Conservation (phyloP, 169 alveolate genomes). For the Perkinsus chesapeaki region DNA sequence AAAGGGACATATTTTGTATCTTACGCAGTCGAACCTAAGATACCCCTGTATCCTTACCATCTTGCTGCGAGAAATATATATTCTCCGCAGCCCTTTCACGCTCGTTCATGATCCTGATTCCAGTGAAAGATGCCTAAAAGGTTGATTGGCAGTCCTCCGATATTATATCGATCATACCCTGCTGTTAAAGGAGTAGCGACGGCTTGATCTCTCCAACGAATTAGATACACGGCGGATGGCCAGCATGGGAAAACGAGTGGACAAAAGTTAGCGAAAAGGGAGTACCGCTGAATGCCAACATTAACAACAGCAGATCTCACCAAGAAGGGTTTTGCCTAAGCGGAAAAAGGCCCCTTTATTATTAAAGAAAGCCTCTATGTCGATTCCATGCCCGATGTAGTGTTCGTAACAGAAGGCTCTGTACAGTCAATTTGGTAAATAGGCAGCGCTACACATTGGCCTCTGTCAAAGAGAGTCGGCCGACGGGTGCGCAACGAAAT, state of each 20-base stretch:
- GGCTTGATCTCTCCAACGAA: not conserved
- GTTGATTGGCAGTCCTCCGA: not conserved
- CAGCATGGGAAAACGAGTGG: not conserved
- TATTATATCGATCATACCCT: not conserved
- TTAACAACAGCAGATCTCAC: not conserved
- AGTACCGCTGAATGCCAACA: not conserved
- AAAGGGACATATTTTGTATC: not conserved
- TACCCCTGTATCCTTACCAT: not conserved
- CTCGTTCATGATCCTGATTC: not conserved
- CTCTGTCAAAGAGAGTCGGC: not conserved
- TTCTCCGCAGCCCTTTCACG: not conserved
- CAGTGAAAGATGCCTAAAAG: not conserved
- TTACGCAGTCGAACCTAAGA: not conserved
- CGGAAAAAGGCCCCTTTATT: too few relatives aligned
- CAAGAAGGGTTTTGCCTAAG: too few relatives aligned
- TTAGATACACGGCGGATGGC: not conserved
- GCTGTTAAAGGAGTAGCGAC: not conserved
- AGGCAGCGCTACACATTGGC: too few relatives aligned
- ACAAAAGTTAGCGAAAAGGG: not conserved
- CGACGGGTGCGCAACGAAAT: not conserved
- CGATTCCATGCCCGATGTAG: too few relatives aligned
- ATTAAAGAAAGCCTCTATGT: too few relatives aligned
- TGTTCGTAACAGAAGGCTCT: too few relatives aligned
- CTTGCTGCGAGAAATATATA: not conserved
- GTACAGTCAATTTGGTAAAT: too few relatives aligned